Conservation (phyloP, 176 grass and related monocot species). For the Oryza meyeriana region DNA sequence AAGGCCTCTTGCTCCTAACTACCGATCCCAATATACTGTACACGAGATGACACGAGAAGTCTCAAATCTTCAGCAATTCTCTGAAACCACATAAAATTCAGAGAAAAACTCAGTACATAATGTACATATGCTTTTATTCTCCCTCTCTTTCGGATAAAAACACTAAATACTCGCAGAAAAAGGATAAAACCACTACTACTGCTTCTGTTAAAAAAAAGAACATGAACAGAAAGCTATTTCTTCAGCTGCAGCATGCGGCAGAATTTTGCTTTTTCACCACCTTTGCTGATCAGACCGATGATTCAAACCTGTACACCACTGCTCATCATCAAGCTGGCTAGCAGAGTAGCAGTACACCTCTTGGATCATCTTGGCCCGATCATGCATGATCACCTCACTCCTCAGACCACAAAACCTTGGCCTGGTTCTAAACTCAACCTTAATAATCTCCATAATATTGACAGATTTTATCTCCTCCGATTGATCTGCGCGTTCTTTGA, state of each 20-base stretch:
- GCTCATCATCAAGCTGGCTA: too few species aligned
- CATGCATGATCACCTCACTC: not conserved
- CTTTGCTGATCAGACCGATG: not conserved
- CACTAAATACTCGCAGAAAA: not conserved
- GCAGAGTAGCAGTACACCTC: too few species aligned
- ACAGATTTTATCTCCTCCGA: not conserved
- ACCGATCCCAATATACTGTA: not conserved
- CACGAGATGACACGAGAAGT: not conserved
- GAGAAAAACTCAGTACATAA: not conserved
- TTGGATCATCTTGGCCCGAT: not conserved
- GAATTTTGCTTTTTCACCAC: not conserved
- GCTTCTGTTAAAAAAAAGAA: not conserved
- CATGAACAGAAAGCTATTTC: not conserved
- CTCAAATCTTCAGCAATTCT: not conserved
- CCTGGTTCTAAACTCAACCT: not conserved
- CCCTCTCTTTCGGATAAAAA: not conserved
- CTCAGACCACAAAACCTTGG: not conserved
- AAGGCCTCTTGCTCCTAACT: not conserved
- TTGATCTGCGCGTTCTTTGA: not conserved
- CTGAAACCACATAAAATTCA: not conserved
- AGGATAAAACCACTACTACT: not conserved
- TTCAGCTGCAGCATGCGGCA: not conserved
- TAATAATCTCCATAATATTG: not conserved
- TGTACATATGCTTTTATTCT: not conserved
- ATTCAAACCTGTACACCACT: not conserved